These are phyloP conservation scores for Fusarium sp. DNA, from an alignment of 2,329 filamentous ascomycete species.

Conservation along the genomic window DNA sequence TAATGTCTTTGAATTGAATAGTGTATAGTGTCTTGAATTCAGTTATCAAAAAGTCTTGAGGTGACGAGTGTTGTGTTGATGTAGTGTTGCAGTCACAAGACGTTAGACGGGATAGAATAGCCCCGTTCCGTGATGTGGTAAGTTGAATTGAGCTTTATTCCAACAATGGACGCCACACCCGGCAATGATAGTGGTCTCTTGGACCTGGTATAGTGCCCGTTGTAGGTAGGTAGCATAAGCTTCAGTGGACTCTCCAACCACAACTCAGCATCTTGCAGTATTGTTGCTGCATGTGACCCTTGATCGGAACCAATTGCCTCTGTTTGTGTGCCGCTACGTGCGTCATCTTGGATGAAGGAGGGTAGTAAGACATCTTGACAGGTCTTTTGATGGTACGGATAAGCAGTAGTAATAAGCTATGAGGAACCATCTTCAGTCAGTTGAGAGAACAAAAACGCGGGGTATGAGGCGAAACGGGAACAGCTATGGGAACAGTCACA, in stretches of 20 bases:
- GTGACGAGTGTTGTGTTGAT: too few species aligned
- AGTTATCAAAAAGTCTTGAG: slow-evolving; percentile 11
- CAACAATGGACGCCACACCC: slow-evolving; percentile 27
- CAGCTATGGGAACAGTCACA: neutral
- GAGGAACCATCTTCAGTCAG: neutral
- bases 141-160: slow-evolving; percentile 5
- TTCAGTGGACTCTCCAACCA: slow-evolving; percentile 17
- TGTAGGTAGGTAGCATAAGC: neutral
- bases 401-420: neutral
- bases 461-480: neutral
- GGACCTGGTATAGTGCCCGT: neutral
- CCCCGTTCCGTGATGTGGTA: slow-evolving; percentile 1
- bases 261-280: slow-evolving; percentile 9
- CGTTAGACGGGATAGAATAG: slow-evolving; percentile 13
- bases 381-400: neutral
- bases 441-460: slow-evolving; percentile 1
- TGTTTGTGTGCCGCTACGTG: slow-evolving; percentile 23
- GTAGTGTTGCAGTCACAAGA: neutral
- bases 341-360: slow-evolving; percentile 31
- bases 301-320: slow-evolving; percentile 22
- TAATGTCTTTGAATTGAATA: slow-evolving; percentile 48
- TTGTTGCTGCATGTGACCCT: slow-evolving; percentile 32
- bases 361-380: slow-evolving; percentile 17
- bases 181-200: neutral
- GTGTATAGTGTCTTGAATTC: slow-evolving; percentile 41